Base-by-base conservation (phyloP, 257 asterid genomes). In the Penstemon barbatus region DNA sequence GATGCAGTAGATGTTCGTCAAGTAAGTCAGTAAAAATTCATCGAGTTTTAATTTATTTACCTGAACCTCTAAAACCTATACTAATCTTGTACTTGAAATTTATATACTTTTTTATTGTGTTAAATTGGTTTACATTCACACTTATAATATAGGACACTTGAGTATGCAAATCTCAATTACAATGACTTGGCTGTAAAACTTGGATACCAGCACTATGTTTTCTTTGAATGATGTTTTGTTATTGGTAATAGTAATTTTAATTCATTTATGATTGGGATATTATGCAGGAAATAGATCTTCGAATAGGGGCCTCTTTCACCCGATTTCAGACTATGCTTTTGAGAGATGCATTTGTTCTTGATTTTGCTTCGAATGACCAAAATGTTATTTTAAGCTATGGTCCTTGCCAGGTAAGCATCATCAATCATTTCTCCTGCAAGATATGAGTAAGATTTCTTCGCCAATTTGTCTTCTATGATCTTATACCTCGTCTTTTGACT, bases 1-100 rank as follows among this genome's bases (percentile, higher is more conserved):
- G 96, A 94, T 78, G 99, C 99, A 53, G 96, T 94, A 68, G 99
- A 94, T 82, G 96, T 78, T 83, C 87, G 99, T 65, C 99, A 93
- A 83, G 99, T 93, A 78, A 80, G 96, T 76, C 60, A 44, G 15
- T 45, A 36, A 36, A 68, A 63, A 62, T 25, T 56, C 11, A 57
- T 48, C 45, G 59, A 15, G 25, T 33, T 50, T 63, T 69, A 45
- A 42, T 76, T 42, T 69, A 45, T 64, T 73, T 57, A 12, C 8
- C 36, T 56, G 42, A 50, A 62, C 8, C 51, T 39, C 42, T 36
- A 52, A 49, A 25, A 57, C 39, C 51, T 60, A 25, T 25, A 25
- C 33, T 25, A 15, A 15, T 9, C 52, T 3, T 62, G 8, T 43
- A 11, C n/a, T 8, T 0, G 4, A 9, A 19, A 10, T 33, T 56